Conservation (phyloP, 2,329 filamentous ascomycete genomes). For the Passalora sequoiae region DNA sequence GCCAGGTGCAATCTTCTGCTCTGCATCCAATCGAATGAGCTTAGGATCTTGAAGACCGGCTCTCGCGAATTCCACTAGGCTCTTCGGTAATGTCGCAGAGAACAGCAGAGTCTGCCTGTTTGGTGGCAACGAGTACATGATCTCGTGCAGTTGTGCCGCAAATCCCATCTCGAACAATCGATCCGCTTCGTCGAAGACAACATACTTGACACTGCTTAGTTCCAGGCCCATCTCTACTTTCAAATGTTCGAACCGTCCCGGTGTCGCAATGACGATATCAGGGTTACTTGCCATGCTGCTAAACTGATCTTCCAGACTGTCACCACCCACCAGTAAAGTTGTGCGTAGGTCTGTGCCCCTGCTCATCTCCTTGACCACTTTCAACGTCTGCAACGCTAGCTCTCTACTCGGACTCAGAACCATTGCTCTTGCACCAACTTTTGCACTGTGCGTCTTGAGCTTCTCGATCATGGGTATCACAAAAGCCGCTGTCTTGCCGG, state of each 20-base stretch:
- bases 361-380: conserved; percentile 92
- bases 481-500: conserved; percentile 96
- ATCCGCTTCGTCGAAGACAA: conserved; percentile 97
- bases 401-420: conserved; percentile 91
- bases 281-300: conserved; percentile 88
- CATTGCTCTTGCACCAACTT: conserved; percentile 78
- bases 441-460: conserved; percentile 78
- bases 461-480: conserved; percentile 98
- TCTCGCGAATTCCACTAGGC: conserved; percentile 89
- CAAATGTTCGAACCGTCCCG: conserved; percentile 90
- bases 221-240: conserved; percentile 95
- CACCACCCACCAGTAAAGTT: conserved; percentile 88
- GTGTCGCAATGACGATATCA: conserved; percentile 95
- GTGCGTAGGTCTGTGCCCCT: conserved; percentile 85
- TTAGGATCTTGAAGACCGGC: conserved; percentile 90
- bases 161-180: conserved; percentile 98
- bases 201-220: conserved; percentile 84
- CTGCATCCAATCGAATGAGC: conserved; percentile 82
- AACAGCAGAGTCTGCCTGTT: conserved; percentile 88
- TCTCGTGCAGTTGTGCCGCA: conserved; percentile 85
- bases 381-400: conserved; percentile 87
- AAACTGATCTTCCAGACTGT: conserved; percentile 94
- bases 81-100: conserved; percentile 89
- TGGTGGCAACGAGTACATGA: conserved; percentile 77
- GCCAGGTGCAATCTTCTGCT: conserved; percentile 93